Evolutionary conservation across 768 basidiomycete species (phyloP), one percentile per base, ranked within the genome.

Genomic region (Lentinula boryana): DNA sequence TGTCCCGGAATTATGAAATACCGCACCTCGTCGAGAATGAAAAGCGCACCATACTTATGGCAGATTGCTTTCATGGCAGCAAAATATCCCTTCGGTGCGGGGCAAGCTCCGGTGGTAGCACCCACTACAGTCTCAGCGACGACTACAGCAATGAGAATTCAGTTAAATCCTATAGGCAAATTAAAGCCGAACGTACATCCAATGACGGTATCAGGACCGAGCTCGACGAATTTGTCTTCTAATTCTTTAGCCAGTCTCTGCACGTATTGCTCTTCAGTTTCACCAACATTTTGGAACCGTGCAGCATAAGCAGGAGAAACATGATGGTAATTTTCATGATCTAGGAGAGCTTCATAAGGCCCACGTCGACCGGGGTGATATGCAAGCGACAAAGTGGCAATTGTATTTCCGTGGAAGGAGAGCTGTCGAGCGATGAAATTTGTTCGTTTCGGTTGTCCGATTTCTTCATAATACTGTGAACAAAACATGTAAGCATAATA

Each of bases 121-220:
- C 93, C 93, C 5, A 92, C 89, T 5, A 95, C 93, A 21, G 92
- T 92, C 68, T 92, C 90, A 3, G 90, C 91, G 15, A 84, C 86
- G 65, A 93, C 91, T 93, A 3, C 36, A 63, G 5, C 33, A 23
- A 33, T 13, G 21, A 36, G 46, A 27, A 44, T 12, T 40, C 36
- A 58, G 6, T 33, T 12, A 33, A 13, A 36, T 15, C 16, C 2
- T 21, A 44, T 27, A 1, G 32, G 60, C 61, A 57, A 16, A 56
- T 62, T 53, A 61, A 44, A 56, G 64, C 44, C 64, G 56, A 2
- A 74, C 88, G 69, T 67, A 88, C 91, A 94, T 65, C 84, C 91
- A 65, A 92, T 84, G 13, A 96, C 86, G 2, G 88, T 93, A 31
- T 89, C 84, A 0, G 91, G 83, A 4, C 93, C 94, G 15, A 95